These are phyloP conservation scores for Globisporangium nagaii DNA, from an alignment of 352 stramenopile genomes.

Conservation along the genomic window DNA sequence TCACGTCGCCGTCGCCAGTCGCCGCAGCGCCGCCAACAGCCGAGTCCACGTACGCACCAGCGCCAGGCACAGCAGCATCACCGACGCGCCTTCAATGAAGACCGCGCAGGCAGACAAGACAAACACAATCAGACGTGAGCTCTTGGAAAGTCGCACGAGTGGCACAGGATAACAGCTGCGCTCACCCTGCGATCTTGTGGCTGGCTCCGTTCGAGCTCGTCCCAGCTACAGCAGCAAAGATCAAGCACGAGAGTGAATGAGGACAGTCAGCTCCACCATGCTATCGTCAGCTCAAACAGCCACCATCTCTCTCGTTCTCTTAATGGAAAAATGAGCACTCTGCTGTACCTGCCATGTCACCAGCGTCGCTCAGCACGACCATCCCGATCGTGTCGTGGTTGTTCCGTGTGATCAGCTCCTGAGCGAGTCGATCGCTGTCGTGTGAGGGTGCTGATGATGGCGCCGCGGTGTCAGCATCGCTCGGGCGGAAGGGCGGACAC, in stretches of 20 bases:
- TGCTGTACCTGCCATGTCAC: constrained; percentile 55
- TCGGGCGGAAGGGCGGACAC: constrained; percentile 77
- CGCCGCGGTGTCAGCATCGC: neutral
- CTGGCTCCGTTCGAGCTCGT: constrained; percentile 88
- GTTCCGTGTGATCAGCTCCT: constrained; percentile 34
- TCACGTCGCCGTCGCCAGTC: constrained; percentile 88
- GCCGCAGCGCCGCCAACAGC: constrained; percentile 72
- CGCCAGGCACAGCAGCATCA: constrained; percentile 77
- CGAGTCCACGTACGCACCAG: constrained; percentile 85
- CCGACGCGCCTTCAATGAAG: constrained; percentile 90
- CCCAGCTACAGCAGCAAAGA: constrained; percentile 38
- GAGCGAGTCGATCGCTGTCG: neutral
- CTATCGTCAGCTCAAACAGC: too few relatives aligned
- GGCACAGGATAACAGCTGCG: too few relatives aligned
- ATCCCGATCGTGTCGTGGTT: constrained; percentile 93
- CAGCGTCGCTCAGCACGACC: constrained; percentile 52
- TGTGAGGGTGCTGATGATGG: neutral
- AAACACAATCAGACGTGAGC: too few relatives aligned
- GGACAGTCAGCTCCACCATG: neutral
- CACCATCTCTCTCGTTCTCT: too few relatives aligned
- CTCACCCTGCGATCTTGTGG: constrained; percentile 85
- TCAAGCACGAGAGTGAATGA: neutral
- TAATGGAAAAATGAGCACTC: too few relatives aligned
- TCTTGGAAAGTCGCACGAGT: neutral
- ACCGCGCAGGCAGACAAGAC: too few relatives aligned